A percentile compares a stretch with the other conserved stretches of the same genome.
These are phyloP conservation scores for Eucalyptus sp. DNA, from an alignment of 345 rosid species.

Conservation along the genomic window DNA sequence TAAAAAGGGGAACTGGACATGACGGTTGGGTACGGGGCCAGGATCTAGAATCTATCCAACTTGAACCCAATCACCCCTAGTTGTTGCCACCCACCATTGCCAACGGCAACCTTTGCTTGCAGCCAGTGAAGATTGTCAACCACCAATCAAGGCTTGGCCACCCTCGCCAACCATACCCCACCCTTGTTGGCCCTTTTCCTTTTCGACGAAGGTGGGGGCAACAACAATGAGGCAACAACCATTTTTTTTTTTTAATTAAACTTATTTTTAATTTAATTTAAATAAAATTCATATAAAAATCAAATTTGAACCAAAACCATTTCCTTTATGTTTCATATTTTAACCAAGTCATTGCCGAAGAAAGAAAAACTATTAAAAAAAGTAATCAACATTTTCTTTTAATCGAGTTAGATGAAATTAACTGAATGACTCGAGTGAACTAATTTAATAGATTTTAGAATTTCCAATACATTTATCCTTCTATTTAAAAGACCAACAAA, in stretches of 20 bases:
- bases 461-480: neutral
- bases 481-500: neutral
- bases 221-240: fast-evolving
- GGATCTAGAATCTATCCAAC: fast-evolving
- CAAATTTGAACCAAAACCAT: neutral
- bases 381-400: no score
- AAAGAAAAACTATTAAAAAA: no score
- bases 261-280: no score
- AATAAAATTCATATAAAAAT: no score
- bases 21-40: fast-evolving
- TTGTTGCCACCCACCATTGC: neutral
- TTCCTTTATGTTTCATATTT: no score
- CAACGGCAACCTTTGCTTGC: neutral
- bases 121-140: neutral
- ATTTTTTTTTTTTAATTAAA: no score
- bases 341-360: neutral
- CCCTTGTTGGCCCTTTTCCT: neutral
- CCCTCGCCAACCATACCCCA: neutral
- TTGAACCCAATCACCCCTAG: fast-evolving
- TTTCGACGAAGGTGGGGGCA: neutral
- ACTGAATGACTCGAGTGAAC: neutral
- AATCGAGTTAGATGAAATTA: no score
- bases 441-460: neutral
- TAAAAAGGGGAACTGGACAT: fast-evolving
- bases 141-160: neutral